Conservation (phyloP, 2,329 filamentous ascomycete genomes). For the Fusarium xylarioides region DNA sequence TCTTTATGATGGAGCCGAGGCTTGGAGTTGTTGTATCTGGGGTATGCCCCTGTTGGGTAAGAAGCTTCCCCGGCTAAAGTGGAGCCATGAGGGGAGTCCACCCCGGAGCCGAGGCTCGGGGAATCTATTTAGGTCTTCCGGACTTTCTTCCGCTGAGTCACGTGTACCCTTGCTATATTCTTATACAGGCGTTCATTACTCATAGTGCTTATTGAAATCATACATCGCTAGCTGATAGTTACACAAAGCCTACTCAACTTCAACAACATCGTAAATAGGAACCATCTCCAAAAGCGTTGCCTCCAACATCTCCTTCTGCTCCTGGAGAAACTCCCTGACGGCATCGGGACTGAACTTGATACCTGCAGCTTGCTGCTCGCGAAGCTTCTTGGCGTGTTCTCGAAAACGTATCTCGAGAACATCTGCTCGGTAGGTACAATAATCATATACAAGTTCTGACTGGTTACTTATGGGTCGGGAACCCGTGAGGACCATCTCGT, state of each 20-base stretch:
- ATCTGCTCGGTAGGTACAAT: conserved; percentile 19
- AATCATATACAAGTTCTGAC: conserved; percentile 21
- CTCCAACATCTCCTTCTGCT: conserved; percentile 41
- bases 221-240: not conserved
- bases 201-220: not conserved
- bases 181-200: not conserved
- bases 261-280: conserved; percentile 14
- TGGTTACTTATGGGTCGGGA: conserved; percentile 63
- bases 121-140: not conserved
- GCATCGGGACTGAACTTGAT: conserved; percentile 25
- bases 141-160: not conserved
- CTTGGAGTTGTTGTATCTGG: not conserved
- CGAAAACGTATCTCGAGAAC: conserved; percentile 62
- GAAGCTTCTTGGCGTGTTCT: conserved; percentile 19
- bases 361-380: conserved; percentile 10
- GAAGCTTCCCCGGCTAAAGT: conserved; percentile 25
- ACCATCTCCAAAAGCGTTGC: conserved; percentile 32
- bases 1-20: conserved; percentile 20
- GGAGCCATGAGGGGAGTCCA: conserved; percentile 21
- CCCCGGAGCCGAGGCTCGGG: conserved; percentile 34
- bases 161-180: not conserved
- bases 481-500: conserved; percentile 69
- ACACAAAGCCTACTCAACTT: not conserved
- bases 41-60: conserved; percentile 4
- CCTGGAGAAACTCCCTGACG: conserved; percentile 28